Evolutionary conservation across 1,284 basidiomycete genomes (phyloP), one percentile per base, ranked within the genome.

Genomic region (Ceratobasidium papillatum): DNA sequence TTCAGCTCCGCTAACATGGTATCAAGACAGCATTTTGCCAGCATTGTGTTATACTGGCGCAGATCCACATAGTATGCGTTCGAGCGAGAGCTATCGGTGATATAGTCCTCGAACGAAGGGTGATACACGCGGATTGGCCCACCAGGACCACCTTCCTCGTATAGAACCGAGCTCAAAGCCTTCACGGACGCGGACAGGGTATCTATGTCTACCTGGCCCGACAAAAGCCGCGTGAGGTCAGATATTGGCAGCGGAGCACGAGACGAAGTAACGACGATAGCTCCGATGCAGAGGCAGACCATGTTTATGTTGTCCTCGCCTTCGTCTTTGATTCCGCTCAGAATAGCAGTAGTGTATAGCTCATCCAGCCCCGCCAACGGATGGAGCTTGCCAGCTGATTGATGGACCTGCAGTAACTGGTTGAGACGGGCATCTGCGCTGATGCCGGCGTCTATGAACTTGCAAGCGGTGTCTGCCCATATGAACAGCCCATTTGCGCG

Each of bases 401-500:
- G 12, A 11, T 2, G 9, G 2, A 25, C 41, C 25, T 49, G 36
- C 25, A 41, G 32, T 14, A 45, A 19, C 54, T 49, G 38, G 17
- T 38, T 19, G 19, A 59, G 7, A 30, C 52, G 25, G n/a, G 32
- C 27, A 25, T 41, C 38, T 17, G 14, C 32, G 4, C 27, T 56
- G 27, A 22, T 22, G 30, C 68, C 51, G 11, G 41, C n/a, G n/a
- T n/a, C n/a, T n/a, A n/a, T n/a, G n/a, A n/a, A n/a, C n/a, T n/a
- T n/a, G n/a, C n/a, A n/a, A 1, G 52, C 54, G 3, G 69, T 66
- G 5, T 69, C 59, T 1, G 71, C 75, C 30, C 56, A 56, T n/a
- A 76, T 59, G 61, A 76, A 76, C 14, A 76, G 49, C 14, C 49
- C 64, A 51, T 32, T 51, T 1, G 75, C 71, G 11, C 69, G 9